Evolutionary conservation across 2,329 filamentous ascomycete genomes (phyloP).

Genomic region (Fusarium avenaceum): DNA sequence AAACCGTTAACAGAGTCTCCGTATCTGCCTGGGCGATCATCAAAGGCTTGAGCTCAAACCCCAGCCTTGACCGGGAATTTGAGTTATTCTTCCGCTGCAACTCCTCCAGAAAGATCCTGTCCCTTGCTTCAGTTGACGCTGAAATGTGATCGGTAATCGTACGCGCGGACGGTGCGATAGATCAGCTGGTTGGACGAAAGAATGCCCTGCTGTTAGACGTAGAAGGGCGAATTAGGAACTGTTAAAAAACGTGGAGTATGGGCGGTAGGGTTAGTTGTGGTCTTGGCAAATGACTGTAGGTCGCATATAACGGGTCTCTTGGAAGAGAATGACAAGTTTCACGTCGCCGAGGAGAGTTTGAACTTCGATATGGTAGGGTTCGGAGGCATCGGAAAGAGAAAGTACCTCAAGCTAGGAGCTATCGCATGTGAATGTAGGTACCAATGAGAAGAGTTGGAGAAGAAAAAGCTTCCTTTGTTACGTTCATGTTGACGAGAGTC

Average conservation of each 20-base stretch:
- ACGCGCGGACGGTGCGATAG: constrained; percentile 18
- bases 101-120: neutral
- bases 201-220: constrained; percentile 23
- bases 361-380: constrained; percentile 4
- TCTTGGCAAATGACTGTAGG: constrained; percentile 25
- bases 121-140: neutral
- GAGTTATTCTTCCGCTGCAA: neutral
- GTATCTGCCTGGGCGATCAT: neutral
- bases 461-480: neutral
- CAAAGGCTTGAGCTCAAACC: constrained; percentile 10
- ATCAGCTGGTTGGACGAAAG: constrained; percentile 31
- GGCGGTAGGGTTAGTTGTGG: constrained; percentile 38
- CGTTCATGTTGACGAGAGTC: neutral
- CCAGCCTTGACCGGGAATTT: constrained; percentile 21
- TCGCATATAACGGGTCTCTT: constrained; percentile 12
- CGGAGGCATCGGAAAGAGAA: constrained; percentile 35
- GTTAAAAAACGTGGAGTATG: constrained; percentile 32
- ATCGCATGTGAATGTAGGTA: neutral
- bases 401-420: neutral
- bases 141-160: constrained; percentile 37
- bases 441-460: neutral
- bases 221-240: constrained; percentile 30
- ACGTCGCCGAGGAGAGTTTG: neutral
- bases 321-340: constrained; percentile 5
- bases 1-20: neutral